phyloP scores from a whole-genome alignment of 2,329 filamentous ascomycete species.

The Diaporthe vexans region DNA sequence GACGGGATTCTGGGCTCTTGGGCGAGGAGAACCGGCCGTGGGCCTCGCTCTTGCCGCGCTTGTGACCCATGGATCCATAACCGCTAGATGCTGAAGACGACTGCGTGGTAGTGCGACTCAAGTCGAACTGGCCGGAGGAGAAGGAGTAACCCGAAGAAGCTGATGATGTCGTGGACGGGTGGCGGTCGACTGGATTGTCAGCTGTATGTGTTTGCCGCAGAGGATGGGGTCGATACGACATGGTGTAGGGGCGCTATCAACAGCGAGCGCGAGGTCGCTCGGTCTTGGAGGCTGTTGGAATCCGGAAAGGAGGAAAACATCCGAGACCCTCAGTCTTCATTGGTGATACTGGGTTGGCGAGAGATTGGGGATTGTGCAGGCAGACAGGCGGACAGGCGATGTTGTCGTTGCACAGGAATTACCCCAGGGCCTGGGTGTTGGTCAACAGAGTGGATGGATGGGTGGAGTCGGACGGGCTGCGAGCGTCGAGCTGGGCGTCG shows the following conservation, averaged over 20 bases:
- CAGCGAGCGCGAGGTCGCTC: slow-evolving; percentile 39
- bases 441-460: slow-evolving; percentile 37
- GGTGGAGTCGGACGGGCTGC: slow-evolving; percentile 34
- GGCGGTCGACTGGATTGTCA: slow-evolving; percentile 67
- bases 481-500: slow-evolving; percentile 33
- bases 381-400: neutral
- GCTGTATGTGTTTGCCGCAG: slow-evolving; percentile 69
- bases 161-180: slow-evolving; percentile 79
- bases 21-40: slow-evolving; percentile 62
- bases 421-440: slow-evolving; percentile 35
- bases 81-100: slow-evolving; percentile 80
- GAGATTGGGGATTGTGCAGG: neutral
- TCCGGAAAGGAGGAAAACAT: slow-evolving; percentile 37
- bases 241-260: slow-evolving; percentile 48
- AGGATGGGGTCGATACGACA: slow-evolving; percentile 71
- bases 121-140: slow-evolving; percentile 65
- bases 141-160: slow-evolving; percentile 78
- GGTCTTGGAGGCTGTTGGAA: slow-evolving; percentile 23
- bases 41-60: slow-evolving; percentile 82
- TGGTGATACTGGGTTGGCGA: neutral
- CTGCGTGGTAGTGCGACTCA: slow-evolving; percentile 76
- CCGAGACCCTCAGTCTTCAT: slow-evolving; percentile 32
- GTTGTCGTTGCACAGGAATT: slow-evolving; percentile 17
- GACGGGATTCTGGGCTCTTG: slow-evolving; percentile 57
- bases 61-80: slow-evolving; percentile 70